Percentiles rank a stretch among this genome's conserved stretches.
These are phyloP conservation scores for Kwoniella pini DNA, from an alignment of 768 basidiomycete genomes.

Conservation along the genomic window DNA sequence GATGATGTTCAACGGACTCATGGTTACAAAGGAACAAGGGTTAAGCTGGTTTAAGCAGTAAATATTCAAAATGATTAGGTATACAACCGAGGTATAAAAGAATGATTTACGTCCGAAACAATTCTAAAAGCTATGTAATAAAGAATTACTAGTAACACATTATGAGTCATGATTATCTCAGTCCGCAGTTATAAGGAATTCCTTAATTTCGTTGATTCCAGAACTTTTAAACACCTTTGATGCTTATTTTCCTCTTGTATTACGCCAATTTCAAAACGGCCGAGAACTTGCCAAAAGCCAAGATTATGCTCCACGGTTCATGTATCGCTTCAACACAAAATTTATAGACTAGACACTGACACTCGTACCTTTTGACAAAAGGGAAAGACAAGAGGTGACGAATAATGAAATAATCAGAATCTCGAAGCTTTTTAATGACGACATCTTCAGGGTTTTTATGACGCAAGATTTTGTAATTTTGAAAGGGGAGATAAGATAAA, in stretches of 20 bases:
- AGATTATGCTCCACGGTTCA: conserved; percentile 3
- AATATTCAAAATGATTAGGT: not conserved
- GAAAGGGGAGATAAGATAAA: too few species aligned
- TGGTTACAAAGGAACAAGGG: not conserved
- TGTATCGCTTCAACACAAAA: too few species aligned
- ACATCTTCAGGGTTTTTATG: not conserved
- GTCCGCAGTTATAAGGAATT: not conserved
- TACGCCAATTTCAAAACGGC: too few species aligned
- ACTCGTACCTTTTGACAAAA: not conserved
- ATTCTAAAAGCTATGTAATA: not conserved
- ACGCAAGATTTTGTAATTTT: too few species aligned
- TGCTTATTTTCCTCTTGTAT: too few species aligned
- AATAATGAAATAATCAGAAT: too few species aligned
- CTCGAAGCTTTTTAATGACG: too few species aligned
- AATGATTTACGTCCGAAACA: too few species aligned
- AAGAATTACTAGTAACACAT: not conserved
- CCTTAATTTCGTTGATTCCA: not conserved
- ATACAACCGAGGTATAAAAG: not conserved
- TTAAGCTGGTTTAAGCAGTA: not conserved
- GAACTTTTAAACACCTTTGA: not conserved
- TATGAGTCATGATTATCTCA: too few species aligned
- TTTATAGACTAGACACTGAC: too few species aligned
- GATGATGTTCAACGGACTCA: not conserved
- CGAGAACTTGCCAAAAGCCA: not conserved
- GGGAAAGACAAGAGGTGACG: too few species aligned